A percentile compares a stretch with the other conserved stretches of the same genome.
phyloP scores from a whole-genome alignment of 1,284 basidiomycete genomes.

The Chiua sp. region DNA sequence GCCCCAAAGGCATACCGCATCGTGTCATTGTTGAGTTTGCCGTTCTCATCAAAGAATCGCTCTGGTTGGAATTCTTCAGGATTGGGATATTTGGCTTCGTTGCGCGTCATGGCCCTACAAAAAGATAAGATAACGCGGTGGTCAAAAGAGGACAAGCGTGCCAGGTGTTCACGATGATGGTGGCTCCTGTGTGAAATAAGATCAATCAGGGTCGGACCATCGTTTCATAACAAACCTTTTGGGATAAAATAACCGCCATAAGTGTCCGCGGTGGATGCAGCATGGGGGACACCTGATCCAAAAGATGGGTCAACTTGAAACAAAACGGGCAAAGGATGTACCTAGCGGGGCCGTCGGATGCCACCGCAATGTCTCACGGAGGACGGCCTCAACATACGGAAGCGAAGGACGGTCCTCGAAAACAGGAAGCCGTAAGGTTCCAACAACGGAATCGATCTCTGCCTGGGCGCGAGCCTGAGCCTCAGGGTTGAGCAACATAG shows the following conservation, averaged over 20 bases:
- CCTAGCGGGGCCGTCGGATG: conserved; percentile 31
- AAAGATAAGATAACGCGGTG: neutral
- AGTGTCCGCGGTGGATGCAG: conserved; percentile 29
- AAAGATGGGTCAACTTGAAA: neutral
- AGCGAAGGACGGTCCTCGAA: conserved; percentile 36
- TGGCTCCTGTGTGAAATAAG: conserved; percentile 24
- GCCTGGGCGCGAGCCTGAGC: conserved; percentile 38
- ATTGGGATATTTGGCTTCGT: conserved; percentile 34
- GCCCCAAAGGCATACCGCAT: conserved; percentile 28
- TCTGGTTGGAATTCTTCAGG: conserved; percentile 34
- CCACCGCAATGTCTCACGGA: conserved; percentile 37
- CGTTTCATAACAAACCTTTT: conserved; percentile 25
- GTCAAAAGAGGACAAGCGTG: neutral
- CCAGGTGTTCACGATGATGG: conserved; percentile 36
- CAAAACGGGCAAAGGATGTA: neutral
- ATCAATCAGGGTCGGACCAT: neutral
- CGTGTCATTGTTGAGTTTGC: conserved; percentile 27
- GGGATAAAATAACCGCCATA: conserved; percentile 37
- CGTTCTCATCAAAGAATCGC: conserved; percentile 28
- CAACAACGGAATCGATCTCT: conserved; percentile 39
- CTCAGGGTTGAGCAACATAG: conserved; percentile 36
- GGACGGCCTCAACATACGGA: conserved; percentile 34
- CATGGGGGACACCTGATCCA: conserved; percentile 34
- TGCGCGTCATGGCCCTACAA: conserved; percentile 33
- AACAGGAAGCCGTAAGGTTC: conserved; percentile 26